These are phyloP conservation scores for Azolla pinnata DNA, from an alignment of 75 land plant species.

Conservation along the genomic window DNA sequence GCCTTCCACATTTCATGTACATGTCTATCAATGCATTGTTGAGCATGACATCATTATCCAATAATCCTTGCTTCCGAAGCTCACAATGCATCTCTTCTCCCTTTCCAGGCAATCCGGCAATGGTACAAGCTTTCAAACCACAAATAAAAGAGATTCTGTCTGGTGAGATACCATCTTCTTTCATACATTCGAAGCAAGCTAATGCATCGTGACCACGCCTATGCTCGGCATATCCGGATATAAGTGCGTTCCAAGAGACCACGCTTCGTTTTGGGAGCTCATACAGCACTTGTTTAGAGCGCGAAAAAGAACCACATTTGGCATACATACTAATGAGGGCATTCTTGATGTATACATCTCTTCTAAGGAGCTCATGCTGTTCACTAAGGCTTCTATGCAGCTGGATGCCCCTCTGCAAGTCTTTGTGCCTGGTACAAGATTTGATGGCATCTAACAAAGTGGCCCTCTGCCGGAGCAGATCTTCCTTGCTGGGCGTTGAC, in stretches of 20 bases:
- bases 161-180: neutral
- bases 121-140: slow-evolving; percentile 1
- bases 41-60: slow-evolving; percentile 9
- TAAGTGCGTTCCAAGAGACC: neutral
- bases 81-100: neutral
- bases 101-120: neutral
- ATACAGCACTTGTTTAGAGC: too few species aligned
- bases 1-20: too few species aligned
- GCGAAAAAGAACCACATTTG: too few species aligned
- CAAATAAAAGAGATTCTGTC: neutral
- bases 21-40: slow-evolving; percentile 47
- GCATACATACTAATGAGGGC: too few species aligned
- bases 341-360: too few species aligned
- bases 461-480: too few species aligned
- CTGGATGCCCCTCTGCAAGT: too few species aligned
- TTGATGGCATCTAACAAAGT: too few species aligned
- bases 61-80: slow-evolving; percentile 14
- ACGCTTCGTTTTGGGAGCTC: neutral
- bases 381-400: too few species aligned
- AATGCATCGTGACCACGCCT: slow-evolving; percentile 7
- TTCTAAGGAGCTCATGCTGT: too few species aligned
- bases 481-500: too few species aligned
- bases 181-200: slow-evolving; percentile 16
- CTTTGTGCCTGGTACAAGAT: too few species aligned
- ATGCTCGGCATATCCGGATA: neutral